These are phyloP conservation scores for Ganoderma lucidum DNA, from an alignment of 1,284 basidiomycete species.

Conservation along the genomic window DNA sequence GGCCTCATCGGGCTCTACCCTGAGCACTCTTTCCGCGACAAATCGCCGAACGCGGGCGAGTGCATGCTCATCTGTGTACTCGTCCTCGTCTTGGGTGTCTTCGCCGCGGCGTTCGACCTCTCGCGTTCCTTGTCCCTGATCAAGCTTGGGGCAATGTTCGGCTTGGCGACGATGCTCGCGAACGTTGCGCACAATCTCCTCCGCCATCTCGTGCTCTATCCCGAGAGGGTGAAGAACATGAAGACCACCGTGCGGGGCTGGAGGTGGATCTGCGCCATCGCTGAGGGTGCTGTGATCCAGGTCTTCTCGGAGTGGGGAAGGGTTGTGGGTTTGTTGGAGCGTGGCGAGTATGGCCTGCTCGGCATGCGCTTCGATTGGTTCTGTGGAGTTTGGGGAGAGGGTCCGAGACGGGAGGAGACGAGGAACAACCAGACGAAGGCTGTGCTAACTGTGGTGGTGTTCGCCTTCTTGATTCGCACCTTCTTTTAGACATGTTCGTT, in stretches of 20 bases:
- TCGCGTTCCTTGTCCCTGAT: slow-evolving; percentile 15
- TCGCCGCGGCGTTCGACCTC: slow-evolving; percentile 24
- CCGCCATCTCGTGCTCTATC: slow-evolving; percentile 53
- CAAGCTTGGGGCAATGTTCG: slow-evolving; percentile 36
- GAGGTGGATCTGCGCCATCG: slow-evolving; percentile 50
- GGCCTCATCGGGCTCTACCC: slow-evolving; percentile 57
- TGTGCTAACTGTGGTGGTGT: slow-evolving; percentile 18
- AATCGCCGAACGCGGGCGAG: slow-evolving; percentile 60
- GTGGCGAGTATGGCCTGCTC: slow-evolving; percentile 49
- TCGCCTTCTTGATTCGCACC: not conserved
- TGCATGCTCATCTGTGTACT: slow-evolving; percentile 44
- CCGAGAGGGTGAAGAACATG: slow-evolving; percentile 42
- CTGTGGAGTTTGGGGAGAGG: slow-evolving; percentile 48
- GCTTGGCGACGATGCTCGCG: slow-evolving; percentile 44
- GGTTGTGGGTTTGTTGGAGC: slow-evolving; percentile 52
- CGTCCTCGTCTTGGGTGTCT: slow-evolving; percentile 25
- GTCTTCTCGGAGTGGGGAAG: slow-evolving; percentile 61
- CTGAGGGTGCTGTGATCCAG: slow-evolving; percentile 59
- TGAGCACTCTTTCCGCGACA: slow-evolving; percentile 53
- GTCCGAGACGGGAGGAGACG: slow-evolving; percentile 52
- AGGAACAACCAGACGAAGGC: slow-evolving; percentile 46
- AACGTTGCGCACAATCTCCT: slow-evolving; percentile 58
- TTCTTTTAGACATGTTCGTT: not conserved
- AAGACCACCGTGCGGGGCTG: slow-evolving; percentile 46
- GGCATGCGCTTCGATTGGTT: slow-evolving; percentile 66